phyloP scores from a whole-genome alignment of 139 green algal species.

The Klebsormidium nitens region DNA sequence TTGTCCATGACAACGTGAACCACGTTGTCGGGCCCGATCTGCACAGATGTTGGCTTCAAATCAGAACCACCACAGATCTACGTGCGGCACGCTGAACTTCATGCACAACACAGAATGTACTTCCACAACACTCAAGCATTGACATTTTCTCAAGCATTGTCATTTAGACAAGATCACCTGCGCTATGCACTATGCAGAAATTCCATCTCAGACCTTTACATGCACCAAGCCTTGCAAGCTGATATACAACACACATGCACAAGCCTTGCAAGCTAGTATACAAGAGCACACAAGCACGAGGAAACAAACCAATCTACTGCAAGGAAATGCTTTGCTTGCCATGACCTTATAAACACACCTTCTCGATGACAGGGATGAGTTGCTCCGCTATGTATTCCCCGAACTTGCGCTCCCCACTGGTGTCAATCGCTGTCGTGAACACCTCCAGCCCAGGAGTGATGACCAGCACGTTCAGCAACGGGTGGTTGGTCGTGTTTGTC shows the following conservation, averaged over 20 bases:
- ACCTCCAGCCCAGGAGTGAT: background rate
- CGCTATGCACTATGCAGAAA: background rate
- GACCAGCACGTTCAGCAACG: constrained; percentile 2
- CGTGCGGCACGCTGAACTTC: no score
- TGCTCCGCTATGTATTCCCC: background rate
- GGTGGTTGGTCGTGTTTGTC: background rate
- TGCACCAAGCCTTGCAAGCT: background rate
- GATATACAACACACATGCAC: background rate
- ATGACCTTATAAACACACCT: background rate
- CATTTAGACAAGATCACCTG: no score
- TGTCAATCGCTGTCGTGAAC: background rate
- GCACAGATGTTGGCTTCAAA: no score
- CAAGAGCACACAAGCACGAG: background rate
- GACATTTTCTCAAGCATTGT: no score
- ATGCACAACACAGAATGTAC: background rate
- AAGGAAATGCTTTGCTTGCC: no score
- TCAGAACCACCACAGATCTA: no score
- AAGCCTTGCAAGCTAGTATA: background rate
- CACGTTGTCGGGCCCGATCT: background rate
- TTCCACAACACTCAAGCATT: no score
- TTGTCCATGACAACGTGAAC: constrained; percentile 2
- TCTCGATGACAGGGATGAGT: background rate
- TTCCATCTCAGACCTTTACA: background rate
- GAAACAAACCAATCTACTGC: no score
- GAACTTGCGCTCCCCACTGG: background rate